These are phyloP conservation scores for Cadophora sp. DNA, from an alignment of 2,329 filamentous ascomycete species.

Conservation along the genomic window DNA sequence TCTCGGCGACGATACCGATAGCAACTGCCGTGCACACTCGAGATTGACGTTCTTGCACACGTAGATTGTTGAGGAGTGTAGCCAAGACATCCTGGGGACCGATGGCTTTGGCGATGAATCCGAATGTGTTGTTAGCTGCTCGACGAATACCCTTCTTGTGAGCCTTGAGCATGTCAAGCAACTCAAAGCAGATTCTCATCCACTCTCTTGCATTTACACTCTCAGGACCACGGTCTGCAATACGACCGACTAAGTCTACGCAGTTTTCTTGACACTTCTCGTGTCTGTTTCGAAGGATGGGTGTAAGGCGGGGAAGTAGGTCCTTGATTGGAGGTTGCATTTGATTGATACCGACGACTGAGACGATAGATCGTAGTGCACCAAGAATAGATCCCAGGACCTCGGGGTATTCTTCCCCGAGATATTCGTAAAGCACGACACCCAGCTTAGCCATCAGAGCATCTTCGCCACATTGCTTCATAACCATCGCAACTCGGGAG, in stretches of 20 bases:
- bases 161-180: constrained; percentile 98
- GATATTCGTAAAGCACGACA: constrained; percentile 94
- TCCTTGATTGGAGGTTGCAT: constrained; percentile 99
- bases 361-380: constrained; percentile 93
- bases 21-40: constrained; percentile 98
- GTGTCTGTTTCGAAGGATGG: constrained; percentile 97
- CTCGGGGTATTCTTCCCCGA: constrained; percentile 98
- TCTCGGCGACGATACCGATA: constrained; percentile 98
- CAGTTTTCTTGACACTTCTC: constrained; percentile 99
- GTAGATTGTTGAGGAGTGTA: constrained; percentile 93
- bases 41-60: constrained; percentile 96
- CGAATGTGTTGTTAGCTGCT: constrained; percentile 99
- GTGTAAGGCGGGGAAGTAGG: constrained; percentile 89
- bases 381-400: constrained; percentile 96
- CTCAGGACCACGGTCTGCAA: constrained; percentile 95
- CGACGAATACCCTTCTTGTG: constrained; percentile 99
- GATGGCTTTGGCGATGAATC: constrained; percentile 99
- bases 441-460: constrained; percentile 94
- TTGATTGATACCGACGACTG: constrained; percentile 94
- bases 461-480: constrained; percentile 98
- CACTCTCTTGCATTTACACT: constrained; percentile 97
- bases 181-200: constrained; percentile 99
- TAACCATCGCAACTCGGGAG: constrained; percentile 95
- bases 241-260: constrained; percentile 96
- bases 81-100: constrained; percentile 96